Evolutionary conservation across 805 yeast species (phyloP).

Genomic region (Ogataea parapolymorpha): DNA sequence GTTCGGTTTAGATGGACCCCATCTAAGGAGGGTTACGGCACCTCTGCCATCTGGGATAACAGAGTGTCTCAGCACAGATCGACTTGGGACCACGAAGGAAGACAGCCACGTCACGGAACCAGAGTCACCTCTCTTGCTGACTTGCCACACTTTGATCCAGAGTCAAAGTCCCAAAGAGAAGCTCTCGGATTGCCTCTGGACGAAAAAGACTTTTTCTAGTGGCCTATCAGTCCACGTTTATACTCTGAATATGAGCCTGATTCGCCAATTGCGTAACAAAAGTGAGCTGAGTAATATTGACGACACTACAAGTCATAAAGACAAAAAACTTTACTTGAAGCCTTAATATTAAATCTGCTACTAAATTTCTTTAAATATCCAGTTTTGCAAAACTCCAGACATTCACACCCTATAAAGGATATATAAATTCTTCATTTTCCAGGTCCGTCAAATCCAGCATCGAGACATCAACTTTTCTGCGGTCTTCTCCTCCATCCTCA

Average conservation of each 20-base stretch:
- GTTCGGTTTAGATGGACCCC: constrained; percentile 47
- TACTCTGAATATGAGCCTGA: no score
- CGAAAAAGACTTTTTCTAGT: constrained; percentile 5
- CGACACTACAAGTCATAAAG: no score
- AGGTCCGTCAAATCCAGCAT: background rate
- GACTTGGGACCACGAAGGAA: constrained; percentile 41
- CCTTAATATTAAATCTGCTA: no score
- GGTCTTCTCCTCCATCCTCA: background rate
- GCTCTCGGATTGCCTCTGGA: constrained; percentile 38
- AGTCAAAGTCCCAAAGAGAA: constrained; percentile 51
- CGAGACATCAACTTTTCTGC: background rate
- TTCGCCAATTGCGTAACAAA: no score
- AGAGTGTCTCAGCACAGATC: constrained; percentile 43
- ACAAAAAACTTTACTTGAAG: no score
- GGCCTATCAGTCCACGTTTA: no score
- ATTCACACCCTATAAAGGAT: background rate
- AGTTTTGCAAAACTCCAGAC: no score
- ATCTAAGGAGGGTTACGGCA: constrained; percentile 35
- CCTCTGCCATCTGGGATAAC: constrained; percentile 49
- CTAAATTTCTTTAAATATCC: no score
- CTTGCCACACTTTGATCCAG: constrained; percentile 47
- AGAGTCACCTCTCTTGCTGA: constrained; percentile 55
- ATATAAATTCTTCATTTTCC: background rate
- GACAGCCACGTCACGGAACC: constrained; percentile 47
- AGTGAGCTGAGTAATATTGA: no score